Evolutionary conservation across 1,284 basidiomycete genomes (phyloP).

Genomic region (Fistulinella cinereoalba): DNA sequence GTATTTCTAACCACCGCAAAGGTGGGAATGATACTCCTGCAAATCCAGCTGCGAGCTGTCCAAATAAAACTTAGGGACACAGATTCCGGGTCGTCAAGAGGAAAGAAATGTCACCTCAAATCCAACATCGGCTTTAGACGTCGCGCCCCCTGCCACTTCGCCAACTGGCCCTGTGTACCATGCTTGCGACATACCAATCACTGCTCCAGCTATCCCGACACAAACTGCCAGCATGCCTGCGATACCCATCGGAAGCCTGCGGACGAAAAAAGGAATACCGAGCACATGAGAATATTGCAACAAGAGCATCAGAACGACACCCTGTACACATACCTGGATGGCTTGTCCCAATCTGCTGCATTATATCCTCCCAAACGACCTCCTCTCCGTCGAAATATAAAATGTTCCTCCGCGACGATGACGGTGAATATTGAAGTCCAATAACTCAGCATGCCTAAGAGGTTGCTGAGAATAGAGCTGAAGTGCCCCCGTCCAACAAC

Average conservation of each 20-base stretch:
- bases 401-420: constrained; percentile 57
- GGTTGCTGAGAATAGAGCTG: constrained; percentile 52
- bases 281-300: no score
- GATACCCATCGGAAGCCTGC: constrained; percentile 52
- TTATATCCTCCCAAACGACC: constrained; percentile 53
- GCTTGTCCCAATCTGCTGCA: constrained; percentile 50
- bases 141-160: constrained; percentile 39
- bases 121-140: constrained; percentile 52
- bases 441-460: constrained; percentile 58
- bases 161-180: constrained; percentile 57
- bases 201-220: constrained; percentile 47
- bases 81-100: no score
- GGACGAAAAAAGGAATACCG: no score
- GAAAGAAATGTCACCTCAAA: constrained; percentile 47
- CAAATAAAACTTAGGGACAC: neutral
- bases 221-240: constrained; percentile 51
- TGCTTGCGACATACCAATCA: constrained; percentile 47
- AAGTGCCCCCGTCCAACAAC: constrained; percentile 64
- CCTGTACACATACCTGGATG: constrained; percentile 36
- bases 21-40: constrained; percentile 42
- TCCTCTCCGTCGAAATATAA: constrained; percentile 48
- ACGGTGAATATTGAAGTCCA: constrained; percentile 63
- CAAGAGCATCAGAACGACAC: neutral
- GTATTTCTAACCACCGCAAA: constrained; percentile 46
- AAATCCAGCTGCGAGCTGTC: constrained; percentile 44